These are phyloP conservation scores for Fusarium subglutinans DNA, from an alignment of 2,329 filamentous ascomycete genomes.

Conservation along the genomic window DNA sequence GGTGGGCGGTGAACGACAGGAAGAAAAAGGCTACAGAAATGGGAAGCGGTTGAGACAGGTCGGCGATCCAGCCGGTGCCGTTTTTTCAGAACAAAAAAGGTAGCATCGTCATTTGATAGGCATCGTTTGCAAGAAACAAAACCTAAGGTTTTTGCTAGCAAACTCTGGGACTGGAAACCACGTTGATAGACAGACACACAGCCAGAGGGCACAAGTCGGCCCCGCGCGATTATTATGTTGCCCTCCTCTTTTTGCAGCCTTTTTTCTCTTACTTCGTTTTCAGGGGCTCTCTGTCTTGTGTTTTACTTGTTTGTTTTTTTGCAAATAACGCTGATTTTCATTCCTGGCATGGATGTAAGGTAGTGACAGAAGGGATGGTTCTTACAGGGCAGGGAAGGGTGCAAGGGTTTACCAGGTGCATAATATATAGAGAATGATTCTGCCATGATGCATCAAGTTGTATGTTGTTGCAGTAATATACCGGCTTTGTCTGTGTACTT, in stretches of 20 bases:
- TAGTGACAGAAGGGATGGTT: slow-evolving; percentile 37
- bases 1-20: slow-evolving; percentile 34
- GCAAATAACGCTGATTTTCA: slow-evolving; percentile 31
- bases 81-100: slow-evolving; percentile 39
- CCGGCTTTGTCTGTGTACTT: background rate
- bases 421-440: slow-evolving; percentile 45
- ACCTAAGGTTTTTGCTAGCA: slow-evolving; percentile 34
- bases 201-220: slow-evolving; percentile 39
- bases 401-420: slow-evolving; percentile 42
- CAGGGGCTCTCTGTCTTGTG: slow-evolving; percentile 33
- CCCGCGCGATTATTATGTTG: slow-evolving; percentile 39
- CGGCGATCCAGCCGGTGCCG: slow-evolving; percentile 40
- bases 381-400: slow-evolving; percentile 36
- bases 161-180: slow-evolving; percentile 40
- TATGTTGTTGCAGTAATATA: slow-evolving; percentile 9
- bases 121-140: slow-evolving; percentile 38
- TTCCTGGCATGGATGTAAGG: slow-evolving; percentile 40
- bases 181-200: slow-evolving; percentile 46
- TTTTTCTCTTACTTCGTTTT: slow-evolving; percentile 35
- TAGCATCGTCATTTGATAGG: slow-evolving; percentile 44
- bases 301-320: slow-evolving; percentile 23
- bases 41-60: slow-evolving; percentile 41
- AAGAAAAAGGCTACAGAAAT: slow-evolving; percentile 43
- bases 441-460: slow-evolving; percentile 28
- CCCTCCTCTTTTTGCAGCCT: slow-evolving; percentile 38